These are phyloP conservation scores for Blastomyces parvus DNA, from an alignment of 2,329 filamentous ascomycete genomes.

Conservation along the genomic window DNA sequence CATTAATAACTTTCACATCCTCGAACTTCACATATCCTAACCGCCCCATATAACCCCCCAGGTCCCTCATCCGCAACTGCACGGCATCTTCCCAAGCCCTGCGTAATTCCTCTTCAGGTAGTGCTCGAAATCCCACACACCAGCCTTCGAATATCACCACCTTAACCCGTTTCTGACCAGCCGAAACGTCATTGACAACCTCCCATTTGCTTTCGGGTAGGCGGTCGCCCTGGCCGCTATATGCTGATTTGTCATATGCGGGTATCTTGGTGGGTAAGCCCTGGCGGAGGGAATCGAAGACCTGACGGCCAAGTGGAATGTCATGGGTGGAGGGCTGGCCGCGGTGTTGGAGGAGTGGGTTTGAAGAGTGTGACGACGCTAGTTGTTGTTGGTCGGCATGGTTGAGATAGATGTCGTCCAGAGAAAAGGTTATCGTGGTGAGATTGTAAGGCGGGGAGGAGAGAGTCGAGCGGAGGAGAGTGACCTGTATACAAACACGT, in stretches of 20 bases:
- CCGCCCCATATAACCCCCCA: constrained; percentile 39
- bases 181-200: constrained; percentile 32
- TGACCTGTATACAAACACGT: constrained; percentile 37
- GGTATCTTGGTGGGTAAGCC: constrained; percentile 54
- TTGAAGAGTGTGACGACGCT: constrained; percentile 55
- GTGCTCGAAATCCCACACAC: constrained; percentile 72
- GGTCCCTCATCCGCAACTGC: constrained; percentile 35
- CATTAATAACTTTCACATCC: constrained; percentile 51
- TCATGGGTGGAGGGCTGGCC: constrained; percentile 83
- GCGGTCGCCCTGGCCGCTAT: constrained; percentile 66
- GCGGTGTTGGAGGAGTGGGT: constrained; percentile 68
- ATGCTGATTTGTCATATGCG: constrained; percentile 74
- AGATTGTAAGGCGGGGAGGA: constrained; percentile 49
- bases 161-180: constrained; percentile 34
- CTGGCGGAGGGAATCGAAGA: constrained; percentile 52
- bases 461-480: constrained; percentile 54
- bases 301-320: constrained; percentile 50
- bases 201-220: constrained; percentile 54
- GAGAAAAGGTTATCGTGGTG: constrained; percentile 62
- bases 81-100: constrained; percentile 45
- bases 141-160: constrained; percentile 82
- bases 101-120: constrained; percentile 47
- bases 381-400: constrained; percentile 59
- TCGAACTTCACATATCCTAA: constrained; percentile 47
- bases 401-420: constrained; percentile 82